Evolutionary conservation across 768 basidiomycete species (phyloP), one percentile per base, ranked within the genome.

Genomic region (Austroboletus festivus): DNA sequence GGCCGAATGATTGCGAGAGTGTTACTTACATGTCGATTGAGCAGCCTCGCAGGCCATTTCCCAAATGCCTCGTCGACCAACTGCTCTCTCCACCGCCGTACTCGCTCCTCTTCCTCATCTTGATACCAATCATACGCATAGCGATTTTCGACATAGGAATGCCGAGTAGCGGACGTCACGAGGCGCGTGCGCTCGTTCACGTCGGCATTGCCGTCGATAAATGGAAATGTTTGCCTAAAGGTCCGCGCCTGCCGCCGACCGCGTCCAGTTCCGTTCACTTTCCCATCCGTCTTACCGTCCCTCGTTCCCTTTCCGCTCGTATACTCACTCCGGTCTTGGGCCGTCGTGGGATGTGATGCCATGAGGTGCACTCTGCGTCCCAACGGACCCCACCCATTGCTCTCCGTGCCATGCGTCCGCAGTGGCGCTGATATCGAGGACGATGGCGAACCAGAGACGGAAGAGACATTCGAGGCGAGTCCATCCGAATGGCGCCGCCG

Each of bases 361-460:
- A 64, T 59, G 16, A 59, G 47, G 44, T 62, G 72, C 21, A 86
- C 75, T 40, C 85, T 77, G 60, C 72, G 74, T 10, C 81, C 82
- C 18, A 88, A 69, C 5, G 85, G 79, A 5, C 76, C 81, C 79
- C 81, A 87, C 2, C 74, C 74, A 3, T 77, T 74, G 50, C 70
- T 57, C 34, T 72, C 74, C 42, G 78, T 74, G 47, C 81, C 68
- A 51, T 73, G 76, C 22, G 81, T 77, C 41, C 82, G 85, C 20
- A 92, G 73, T 16, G 89, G 90, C 1, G 78, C 89, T 33, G 89
- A 91, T 53, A 92, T 85, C 34, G 88, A 89, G 3, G 89, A 90
- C 4, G 87, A 89, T 4, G 77, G 78, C 1, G 88, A 89, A 37
- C 77, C 74, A 6, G 83, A 82, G 19, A 72, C 56, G 28, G 82